phyloP scores from a whole-genome alignment of 1,284 basidiomycete genomes.

The Filobasidium uniguttulatum region DNA sequence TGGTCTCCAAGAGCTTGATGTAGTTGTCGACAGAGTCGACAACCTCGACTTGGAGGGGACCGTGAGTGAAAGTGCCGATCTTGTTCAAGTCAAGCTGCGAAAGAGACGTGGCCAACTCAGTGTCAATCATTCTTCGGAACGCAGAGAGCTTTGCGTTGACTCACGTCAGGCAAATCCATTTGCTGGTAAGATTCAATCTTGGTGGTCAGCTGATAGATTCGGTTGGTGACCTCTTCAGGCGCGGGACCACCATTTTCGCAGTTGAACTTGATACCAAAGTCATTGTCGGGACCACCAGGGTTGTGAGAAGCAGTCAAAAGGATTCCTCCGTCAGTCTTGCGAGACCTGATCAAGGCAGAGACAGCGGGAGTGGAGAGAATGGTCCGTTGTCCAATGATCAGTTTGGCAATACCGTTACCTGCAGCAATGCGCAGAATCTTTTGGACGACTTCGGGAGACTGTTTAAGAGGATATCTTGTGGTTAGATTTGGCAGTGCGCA shows the following conservation, averaged over 20 bases:
- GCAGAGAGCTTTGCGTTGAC: slow-evolving; percentile 22
- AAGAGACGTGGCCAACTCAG: slow-evolving; percentile 7
- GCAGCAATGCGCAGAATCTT: slow-evolving; percentile 82
- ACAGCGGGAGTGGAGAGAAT: slow-evolving; percentile 96
- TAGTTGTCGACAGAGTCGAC: slow-evolving; percentile 94
- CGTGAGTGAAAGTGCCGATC: slow-evolving; percentile 64
- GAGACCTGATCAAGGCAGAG: slow-evolving; percentile 86
- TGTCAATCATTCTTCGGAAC: background rate
- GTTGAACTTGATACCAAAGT: slow-evolving; percentile 99
- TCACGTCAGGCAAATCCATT: slow-evolving; percentile 60
- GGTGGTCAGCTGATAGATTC: slow-evolving; percentile 85
- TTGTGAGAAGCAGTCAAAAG: slow-evolving; percentile 97
- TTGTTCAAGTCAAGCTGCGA: slow-evolving; percentile 70
- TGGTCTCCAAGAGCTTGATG: slow-evolving; percentile 62
- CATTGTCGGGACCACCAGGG: slow-evolving; percentile 89
- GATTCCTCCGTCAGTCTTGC: slow-evolving; percentile 94
- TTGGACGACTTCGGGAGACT: slow-evolving; percentile 68
- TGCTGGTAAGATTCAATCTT: slow-evolving; percentile 72
- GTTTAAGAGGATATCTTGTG: slow-evolving; percentile 24
- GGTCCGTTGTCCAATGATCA: slow-evolving; percentile 75
- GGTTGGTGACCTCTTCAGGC: slow-evolving; percentile 84
- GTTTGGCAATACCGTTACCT: slow-evolving; percentile 74
- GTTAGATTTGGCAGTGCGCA: background rate
- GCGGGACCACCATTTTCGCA: slow-evolving; percentile 93
- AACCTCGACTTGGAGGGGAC: slow-evolving; percentile 71